Percentiles rank a stretch among this genome's conserved stretches.
These are phyloP conservation scores for Eleusine indica DNA, from an alignment of 176 grass and related monocot species.

Conservation along the genomic window DNA sequence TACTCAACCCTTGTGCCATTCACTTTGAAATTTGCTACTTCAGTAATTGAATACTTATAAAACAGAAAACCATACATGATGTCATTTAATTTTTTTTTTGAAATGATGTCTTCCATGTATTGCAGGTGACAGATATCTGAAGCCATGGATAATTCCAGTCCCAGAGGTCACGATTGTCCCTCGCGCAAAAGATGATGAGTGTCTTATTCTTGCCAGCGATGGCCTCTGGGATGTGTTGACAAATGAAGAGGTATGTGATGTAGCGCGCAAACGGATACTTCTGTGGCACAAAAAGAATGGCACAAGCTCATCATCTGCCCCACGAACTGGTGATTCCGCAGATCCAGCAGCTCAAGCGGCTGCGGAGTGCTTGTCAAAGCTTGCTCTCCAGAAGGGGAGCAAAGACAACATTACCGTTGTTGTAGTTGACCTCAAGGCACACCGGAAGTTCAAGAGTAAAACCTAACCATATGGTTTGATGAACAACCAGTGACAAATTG, in stretches of 20 bases:
- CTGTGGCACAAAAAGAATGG: constrained; percentile 88
- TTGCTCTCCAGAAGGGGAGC: constrained; percentile 85
- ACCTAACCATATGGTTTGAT: constrained; percentile 48
- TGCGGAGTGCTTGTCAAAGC: constrained; percentile 78
- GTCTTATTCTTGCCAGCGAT: constrained; percentile 83
- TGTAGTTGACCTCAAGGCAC: constrained; percentile 91
- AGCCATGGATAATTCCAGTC: constrained; percentile 93
- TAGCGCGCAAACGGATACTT: constrained; percentile 74
- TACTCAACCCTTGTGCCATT: neutral
- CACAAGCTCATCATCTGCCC: constrained; percentile 27
- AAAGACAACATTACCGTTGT: constrained; percentile 89
- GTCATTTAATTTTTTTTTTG: neutral
- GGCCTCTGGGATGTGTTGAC: constrained; percentile 90
- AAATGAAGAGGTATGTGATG: constrained; percentile 84
- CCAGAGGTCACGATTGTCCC: constrained; percentile 80
- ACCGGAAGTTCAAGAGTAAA: constrained; percentile 90
- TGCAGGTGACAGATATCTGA: constrained; percentile 90
- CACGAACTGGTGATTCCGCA: constrained; percentile 44
- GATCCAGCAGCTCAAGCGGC: constrained; percentile 81
- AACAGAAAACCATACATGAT: neutral
- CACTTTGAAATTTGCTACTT: neutral
- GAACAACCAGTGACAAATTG: constrained; percentile 35
- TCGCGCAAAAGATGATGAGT: constrained; percentile 85
- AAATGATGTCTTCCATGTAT: constrained; percentile 2
- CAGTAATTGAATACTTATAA: neutral